Evolutionary conservation across 305 asterid genomes (phyloP).

Genomic region (Ruellia speciosa): DNA sequence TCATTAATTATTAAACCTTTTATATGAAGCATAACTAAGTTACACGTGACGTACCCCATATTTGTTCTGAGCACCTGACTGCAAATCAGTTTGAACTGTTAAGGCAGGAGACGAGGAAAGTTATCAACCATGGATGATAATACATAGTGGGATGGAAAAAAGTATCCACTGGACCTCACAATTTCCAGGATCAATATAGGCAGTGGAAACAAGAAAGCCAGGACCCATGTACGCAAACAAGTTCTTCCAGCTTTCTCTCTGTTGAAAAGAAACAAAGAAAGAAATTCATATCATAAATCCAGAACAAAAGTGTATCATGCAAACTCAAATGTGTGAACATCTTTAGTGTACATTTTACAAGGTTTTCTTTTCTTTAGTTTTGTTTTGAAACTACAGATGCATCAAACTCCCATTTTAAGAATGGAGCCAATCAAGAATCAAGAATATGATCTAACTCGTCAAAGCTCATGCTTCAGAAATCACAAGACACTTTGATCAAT

Average conservation of each 20-base stretch:
- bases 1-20: not conserved
- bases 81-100: slow-evolving; percentile 89
- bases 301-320: not conserved
- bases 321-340: too few species aligned
- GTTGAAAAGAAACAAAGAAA: slow-evolving; percentile 18
- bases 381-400: too few species aligned
- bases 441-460: too few species aligned
- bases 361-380: too few species aligned
- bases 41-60: slow-evolving; percentile 77
- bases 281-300: not conserved
- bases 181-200: slow-evolving; percentile 96
- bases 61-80: slow-evolving; percentile 83
- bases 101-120: slow-evolving; percentile 10
- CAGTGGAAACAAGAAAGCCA: slow-evolving; percentile 95
- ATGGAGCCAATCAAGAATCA: too few species aligned
- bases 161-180: slow-evolving; percentile 39
- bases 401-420: too few species aligned
- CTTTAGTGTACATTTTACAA: too few species aligned
- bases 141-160: not conserved
- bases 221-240: slow-evolving; percentile 83
- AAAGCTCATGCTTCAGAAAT: too few species aligned
- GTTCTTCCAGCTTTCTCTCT: slow-evolving; percentile 89
- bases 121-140: slow-evolving; percentile 17
- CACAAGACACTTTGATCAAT: too few species aligned
- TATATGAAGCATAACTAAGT: slow-evolving; percentile 5